Evolutionary conservation across 805 yeast species (phyloP), one percentile per base, ranked within the genome.

Genomic region (Kuraishia capsulata): DNA sequence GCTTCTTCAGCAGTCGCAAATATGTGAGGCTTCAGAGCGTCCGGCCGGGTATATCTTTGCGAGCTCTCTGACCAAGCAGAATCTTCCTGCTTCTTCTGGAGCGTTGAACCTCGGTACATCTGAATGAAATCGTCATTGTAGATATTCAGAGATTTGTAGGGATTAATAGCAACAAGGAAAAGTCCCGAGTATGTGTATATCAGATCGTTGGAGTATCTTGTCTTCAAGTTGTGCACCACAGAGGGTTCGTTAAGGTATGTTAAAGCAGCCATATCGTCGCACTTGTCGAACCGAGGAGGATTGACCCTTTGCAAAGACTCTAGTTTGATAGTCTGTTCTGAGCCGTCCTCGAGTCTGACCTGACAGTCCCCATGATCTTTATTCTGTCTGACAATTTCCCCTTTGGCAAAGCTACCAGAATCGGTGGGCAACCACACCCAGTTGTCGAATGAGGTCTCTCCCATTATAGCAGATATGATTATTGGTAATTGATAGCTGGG

Each of bases 141-240:
- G 20, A 89, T 79, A 20, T 81, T 77, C 14, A 92, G 62, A 37
- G 69, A 57, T 51, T 76, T 75, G 64, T 92, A 92, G 0, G 99
- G 99, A 51, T 92, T 92, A 36, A 92, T 78, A 1, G 98, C 97
- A 11, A 92, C 99, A 45, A 92, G 66, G 51, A 92, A 92, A 5
- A 92, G 71, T 4, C 99, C 99, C 0, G 97, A 89, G 54, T 88
- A 88, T 0, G 99, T 92, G 61, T 90, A 87, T 37, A 92, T 89
- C 51, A 73, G 53, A 54, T 87, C 94, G 44, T 79, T 81, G 42
- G 64, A 56, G 59, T 89, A 92, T 49, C 99, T 72, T 37, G 79
- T 62, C 47, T 78, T 74, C 44, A 92, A 59, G 55, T 92, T 92
- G 60, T 87, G 71, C 8, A 92, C 73, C n/a, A 92, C 97, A 0